Evolutionary conservation across 1,139 yeast species (phyloP).

Genomic region (Zygoascus hellenicus): DNA sequence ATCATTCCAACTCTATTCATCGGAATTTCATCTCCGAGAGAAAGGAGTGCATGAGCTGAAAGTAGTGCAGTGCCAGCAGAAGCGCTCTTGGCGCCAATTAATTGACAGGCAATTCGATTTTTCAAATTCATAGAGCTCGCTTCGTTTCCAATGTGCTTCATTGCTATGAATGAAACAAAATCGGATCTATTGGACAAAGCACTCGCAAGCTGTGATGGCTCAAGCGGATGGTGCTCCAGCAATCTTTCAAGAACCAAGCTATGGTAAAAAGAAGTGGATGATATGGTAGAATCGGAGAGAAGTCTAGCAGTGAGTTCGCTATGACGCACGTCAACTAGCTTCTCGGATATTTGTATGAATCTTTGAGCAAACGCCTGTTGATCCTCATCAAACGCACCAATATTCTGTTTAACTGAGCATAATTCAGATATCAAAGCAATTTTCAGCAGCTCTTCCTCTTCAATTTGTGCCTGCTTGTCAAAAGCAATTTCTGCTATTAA

Average conservation of each 20-base stretch:
- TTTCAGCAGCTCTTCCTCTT: background rate
- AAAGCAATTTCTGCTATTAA: background rate
- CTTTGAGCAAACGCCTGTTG: background rate
- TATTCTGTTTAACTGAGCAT: background rate
- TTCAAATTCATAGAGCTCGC: slow-evolving; percentile 43
- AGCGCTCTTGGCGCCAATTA: slow-evolving; percentile 33
- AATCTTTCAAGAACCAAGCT: too few relatives aligned
- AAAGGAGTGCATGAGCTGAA: background rate
- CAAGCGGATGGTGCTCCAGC: too few relatives aligned
- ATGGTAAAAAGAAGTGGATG: too few relatives aligned
- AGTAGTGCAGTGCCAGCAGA: too few relatives aligned
- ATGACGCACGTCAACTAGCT: too few relatives aligned
- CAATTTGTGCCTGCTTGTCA: background rate
- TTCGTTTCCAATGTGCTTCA: slow-evolving; percentile 16
- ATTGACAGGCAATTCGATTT: slow-evolving; percentile 58
- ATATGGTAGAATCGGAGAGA: too few relatives aligned
- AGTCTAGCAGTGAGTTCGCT: too few relatives aligned
- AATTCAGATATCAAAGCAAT: slow-evolving; percentile 1
- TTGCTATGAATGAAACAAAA: slow-evolving; percentile 13
- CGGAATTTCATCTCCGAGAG: slow-evolving; percentile 14
- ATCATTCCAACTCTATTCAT: slow-evolving; percentile 45
- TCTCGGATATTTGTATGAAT: too few relatives aligned
- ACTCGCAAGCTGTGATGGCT: too few relatives aligned
- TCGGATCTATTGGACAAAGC: background rate
- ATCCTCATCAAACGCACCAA: background rate